These are phyloP conservation scores for Lipomyces sp. DNA, from an alignment of 805 yeast genomes.

Conservation along the genomic window DNA sequence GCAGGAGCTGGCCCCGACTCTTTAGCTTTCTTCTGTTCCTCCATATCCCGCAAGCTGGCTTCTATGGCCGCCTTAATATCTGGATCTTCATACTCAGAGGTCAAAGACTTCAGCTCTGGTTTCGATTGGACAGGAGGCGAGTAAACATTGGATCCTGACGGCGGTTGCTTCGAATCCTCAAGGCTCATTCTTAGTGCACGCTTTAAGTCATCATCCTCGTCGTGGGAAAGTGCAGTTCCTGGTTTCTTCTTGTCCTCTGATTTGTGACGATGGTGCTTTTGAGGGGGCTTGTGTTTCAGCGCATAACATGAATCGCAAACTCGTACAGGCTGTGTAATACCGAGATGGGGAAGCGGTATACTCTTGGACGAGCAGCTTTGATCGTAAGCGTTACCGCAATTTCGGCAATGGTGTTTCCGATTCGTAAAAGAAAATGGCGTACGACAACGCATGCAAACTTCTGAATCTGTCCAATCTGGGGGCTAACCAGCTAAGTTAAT, in stretches of 20 bases:
- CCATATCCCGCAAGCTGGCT: conserved; percentile 80
- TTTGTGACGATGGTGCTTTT: conserved; percentile 23
- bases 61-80: conserved; percentile 94
- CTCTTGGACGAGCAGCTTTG: conserved; percentile 79
- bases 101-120: conserved; percentile 8
- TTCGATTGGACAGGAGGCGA: conserved; percentile 36
- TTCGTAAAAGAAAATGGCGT: conserved; percentile 76
- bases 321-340: conserved; percentile 85
- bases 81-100: conserved; percentile 70
- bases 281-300: conserved; percentile 52
- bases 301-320: conserved; percentile 90
- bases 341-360: conserved; percentile 76
- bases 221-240: conserved; percentile 45
- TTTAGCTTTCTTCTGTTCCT: conserved; percentile 45
- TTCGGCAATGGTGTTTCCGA: conserved; percentile 94
- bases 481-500: conserved; percentile 50
- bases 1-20: conserved; percentile 36
- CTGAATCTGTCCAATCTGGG: conserved; percentile 97
- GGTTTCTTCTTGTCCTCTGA: conserved; percentile 37
- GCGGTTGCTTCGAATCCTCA: conserved; percentile 51
- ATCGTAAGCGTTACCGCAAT: conserved; percentile 95
- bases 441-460: conserved; percentile 93
- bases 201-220: conserved; percentile 74
- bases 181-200: conserved; percentile 81
- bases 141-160: conserved; percentile 38